Base-by-base conservation (phyloP, 129 eudicot species). In the Artemisia argyi region DNA sequence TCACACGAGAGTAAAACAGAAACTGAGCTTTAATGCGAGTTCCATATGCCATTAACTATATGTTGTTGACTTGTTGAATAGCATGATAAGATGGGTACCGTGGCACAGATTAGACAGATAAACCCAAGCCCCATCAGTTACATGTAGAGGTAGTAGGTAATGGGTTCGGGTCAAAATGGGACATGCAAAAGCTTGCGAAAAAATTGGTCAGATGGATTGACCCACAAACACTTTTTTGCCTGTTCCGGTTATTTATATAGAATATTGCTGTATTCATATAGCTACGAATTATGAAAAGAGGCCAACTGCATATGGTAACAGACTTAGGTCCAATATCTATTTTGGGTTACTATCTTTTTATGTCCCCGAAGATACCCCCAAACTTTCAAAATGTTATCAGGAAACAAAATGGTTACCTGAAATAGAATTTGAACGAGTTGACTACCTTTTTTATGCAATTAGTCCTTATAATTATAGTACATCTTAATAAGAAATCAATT, bases 21-120 rank as follows among this genome's bases (percentile, higher is more conserved):
- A 74, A 65, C 9, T 53, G 65, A 74, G 28, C 63, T 28, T 53
- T 53, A 19, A 39, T 11, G 19, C 53, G 70, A 49, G 39, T 50
- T 15, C 35, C 50, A 17, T 61, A 49, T 50, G 49, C 20, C 70
- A 61, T 73, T 62, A 11, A 7, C n/a, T 0, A 22, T 52, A 28
- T 19, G 14, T 14, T 74, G 46, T 39, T 39, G 46, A 39, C 64
- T 32, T 62, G 14, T 32, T 39, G 10, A 39, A 39, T 6, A 39
- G 46, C 64, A 35, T 73, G 17, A 17, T 44, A 63, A 32, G 64
- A 73, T 61, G 62, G 77, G 49, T 44, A 13, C 35, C 54, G 16
- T 22, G 65, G 65, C 65, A 24, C 65, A 61, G 24, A 2, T 35
- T 64, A 24, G 8, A 55, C 20, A 20, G 66, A 71, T 58, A 20